Evolutionary conservation across 257 asterid genomes (phyloP).

Genomic region (Ilex asprella): DNA sequence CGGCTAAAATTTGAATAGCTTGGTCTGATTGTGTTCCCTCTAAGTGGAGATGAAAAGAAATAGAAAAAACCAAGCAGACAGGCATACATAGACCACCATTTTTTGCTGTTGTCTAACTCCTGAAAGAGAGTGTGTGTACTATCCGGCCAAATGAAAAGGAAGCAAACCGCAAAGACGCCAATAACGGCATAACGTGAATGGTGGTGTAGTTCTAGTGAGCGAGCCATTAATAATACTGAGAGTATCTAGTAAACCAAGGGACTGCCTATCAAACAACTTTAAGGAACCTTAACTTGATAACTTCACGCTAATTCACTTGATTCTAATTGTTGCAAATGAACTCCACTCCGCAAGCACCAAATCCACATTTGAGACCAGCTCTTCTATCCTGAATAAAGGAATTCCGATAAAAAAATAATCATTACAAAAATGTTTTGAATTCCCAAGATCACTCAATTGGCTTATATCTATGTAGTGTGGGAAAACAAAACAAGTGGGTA

Average conservation of each 20-base stretch:
- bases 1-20: conserved; percentile 96
- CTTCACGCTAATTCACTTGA: conserved; percentile 11
- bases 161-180: conserved; percentile 88
- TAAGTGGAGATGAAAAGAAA: conserved; percentile 87
- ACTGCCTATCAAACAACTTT: conserved; percentile 58
- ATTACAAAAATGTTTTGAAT: too few relatives aligned
- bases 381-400: conserved; percentile 22
- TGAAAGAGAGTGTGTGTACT: conserved; percentile 91
- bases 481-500: too few relatives aligned
- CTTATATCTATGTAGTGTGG: too few relatives aligned
- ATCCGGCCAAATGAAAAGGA: conserved; percentile 89
- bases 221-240: conserved; percentile 83
- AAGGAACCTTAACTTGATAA: conserved; percentile 8
- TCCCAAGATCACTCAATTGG: too few relatives aligned
- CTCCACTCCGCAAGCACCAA: conserved; percentile 22
- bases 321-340: conserved; percentile 18
- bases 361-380: conserved; percentile 20
- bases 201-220: conserved; percentile 72
- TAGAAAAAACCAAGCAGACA: conserved; percentile 98
- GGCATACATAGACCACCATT: conserved; percentile 99
- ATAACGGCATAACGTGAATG: conserved; percentile 94
- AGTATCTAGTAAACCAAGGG: conserved; percentile 66
- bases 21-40: conserved; percentile 93
- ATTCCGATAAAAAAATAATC: too few relatives aligned
- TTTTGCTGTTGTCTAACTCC: conserved; percentile 91